These are phyloP conservation scores for Nicotiana sylvestris DNA, from an alignment of 257 asterid genomes.

Conservation along the genomic window DNA sequence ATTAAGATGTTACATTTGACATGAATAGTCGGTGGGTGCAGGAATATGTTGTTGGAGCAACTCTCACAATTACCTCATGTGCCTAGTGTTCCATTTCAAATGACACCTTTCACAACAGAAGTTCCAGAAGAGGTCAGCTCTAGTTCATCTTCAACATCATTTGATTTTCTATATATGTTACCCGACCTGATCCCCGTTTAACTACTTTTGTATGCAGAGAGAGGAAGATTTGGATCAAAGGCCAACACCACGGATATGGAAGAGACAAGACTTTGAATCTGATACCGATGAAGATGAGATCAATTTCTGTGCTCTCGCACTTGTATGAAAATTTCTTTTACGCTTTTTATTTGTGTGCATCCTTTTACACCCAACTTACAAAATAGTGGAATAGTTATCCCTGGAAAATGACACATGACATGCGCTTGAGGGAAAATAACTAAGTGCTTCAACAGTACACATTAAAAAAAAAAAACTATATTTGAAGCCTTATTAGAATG, in stretches of 20 bases:
- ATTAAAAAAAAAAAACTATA: too few relatives aligned
- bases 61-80: slow-evolving; percentile 46
- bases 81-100: slow-evolving; percentile 54
- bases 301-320: too few relatives aligned
- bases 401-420: too few relatives aligned
- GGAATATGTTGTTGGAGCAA: slow-evolving; percentile 30
- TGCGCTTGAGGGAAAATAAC: too few relatives aligned
- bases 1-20: neutral
- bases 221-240: neutral
- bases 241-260: neutral
- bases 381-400: too few relatives aligned
- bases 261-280: too few relatives aligned
- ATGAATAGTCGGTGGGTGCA: neutral
- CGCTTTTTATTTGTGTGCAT: too few relatives aligned
- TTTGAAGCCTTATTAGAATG: too few relatives aligned
- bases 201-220: neutral
- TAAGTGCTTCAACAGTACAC: too few relatives aligned
- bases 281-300: too few relatives aligned
- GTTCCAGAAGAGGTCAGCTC: slow-evolving; percentile 29
- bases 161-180: neutral
- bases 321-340: too few relatives aligned
- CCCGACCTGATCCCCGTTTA: neutral
- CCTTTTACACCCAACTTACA: too few relatives aligned
- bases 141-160: neutral
- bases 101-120: slow-evolving; percentile 32